These are phyloP conservation scores for Neofusicoccum sp. DNA, from an alignment of 2,329 filamentous ascomycete species.

Conservation along the genomic window DNA sequence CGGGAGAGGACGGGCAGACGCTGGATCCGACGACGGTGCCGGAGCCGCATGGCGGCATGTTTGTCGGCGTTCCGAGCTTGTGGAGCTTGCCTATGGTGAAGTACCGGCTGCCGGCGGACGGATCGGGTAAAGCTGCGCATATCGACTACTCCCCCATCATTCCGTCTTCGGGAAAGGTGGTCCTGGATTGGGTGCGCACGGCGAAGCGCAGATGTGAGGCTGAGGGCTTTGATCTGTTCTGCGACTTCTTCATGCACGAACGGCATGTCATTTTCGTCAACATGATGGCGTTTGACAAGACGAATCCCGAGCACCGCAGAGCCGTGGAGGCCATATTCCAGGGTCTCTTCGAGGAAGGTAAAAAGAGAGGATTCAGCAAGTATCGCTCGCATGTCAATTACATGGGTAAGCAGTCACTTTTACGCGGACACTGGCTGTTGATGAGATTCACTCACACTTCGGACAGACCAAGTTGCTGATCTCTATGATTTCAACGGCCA, in stretches of 20 bases:
- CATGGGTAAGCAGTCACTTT: conserved; percentile 34
- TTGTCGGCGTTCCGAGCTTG: conserved; percentile 22
- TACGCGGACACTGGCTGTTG: too few species aligned
- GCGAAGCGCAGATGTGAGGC: conserved; percentile 24
- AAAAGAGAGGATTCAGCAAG: conserved; percentile 43
- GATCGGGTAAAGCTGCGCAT: conserved; percentile 46
- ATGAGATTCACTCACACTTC: background rate
- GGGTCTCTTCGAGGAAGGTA: conserved; percentile 39
- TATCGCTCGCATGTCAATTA: conserved; percentile 49
- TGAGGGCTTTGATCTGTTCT: conserved; percentile 26
- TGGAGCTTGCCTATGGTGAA: conserved; percentile 29
- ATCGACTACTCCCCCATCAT: conserved; percentile 47
- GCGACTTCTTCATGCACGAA: conserved; percentile 37
- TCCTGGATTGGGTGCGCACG: conserved; percentile 37
- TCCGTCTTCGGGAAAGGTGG: conserved; percentile 44
- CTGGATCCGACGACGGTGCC: conserved; percentile 34
- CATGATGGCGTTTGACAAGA: conserved; percentile 31
- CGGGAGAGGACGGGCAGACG: conserved; percentile 30
- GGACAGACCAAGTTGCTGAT: conserved; percentile 38
- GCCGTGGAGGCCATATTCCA: conserved; percentile 29
- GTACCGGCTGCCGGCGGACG: conserved; percentile 37
- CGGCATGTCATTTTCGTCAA: conserved; percentile 42
- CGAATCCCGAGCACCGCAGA: conserved; percentile 23
- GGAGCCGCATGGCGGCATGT: conserved; percentile 31
- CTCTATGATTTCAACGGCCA: conserved; percentile 48